Percentiles rank a stretch among this genome's conserved stretches.
Conservation (phyloP, 176 grass and related monocot species). For the Puya raimondii region DNA sequence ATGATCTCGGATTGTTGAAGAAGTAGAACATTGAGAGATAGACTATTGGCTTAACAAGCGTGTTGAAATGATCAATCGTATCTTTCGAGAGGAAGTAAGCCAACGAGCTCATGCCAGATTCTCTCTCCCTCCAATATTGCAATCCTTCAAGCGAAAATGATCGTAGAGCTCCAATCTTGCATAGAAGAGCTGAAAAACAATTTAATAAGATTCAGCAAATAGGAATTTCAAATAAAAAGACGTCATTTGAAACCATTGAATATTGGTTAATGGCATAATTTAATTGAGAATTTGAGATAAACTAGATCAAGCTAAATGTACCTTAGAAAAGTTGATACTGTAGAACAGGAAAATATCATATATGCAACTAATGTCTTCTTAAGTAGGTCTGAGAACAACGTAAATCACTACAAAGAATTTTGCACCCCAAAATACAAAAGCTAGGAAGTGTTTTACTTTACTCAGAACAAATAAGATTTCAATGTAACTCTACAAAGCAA, state of each 20-base stretch:
- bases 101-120: slow-evolving; percentile 68
- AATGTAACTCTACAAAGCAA: not conserved
- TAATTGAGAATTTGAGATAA: slow-evolving; percentile 9
- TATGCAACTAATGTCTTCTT: too few relatives aligned
- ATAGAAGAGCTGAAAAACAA: slow-evolving; percentile 45
- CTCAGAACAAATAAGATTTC: not conserved
- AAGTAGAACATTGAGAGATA: slow-evolving; percentile 73
- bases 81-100: slow-evolving; percentile 83
- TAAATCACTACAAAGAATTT: too few relatives aligned
- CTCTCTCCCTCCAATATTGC: slow-evolving; percentile 63
- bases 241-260: not conserved
- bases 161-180: slow-evolving; percentile 54
- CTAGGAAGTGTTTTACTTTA: not conserved
- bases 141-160: slow-evolving; percentile 72
- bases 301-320: not conserved
- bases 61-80: slow-evolving; percentile 73
- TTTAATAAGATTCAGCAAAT: not conserved
- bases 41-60: slow-evolving; percentile 42
- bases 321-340: not conserved
- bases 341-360: too few relatives aligned
- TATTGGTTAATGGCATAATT: not conserved
- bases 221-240: not conserved
- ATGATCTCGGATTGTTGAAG: slow-evolving; percentile 59
- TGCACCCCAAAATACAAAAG: not conserved
- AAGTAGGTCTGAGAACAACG: not conserved